A percentile compares a stretch with the other conserved stretches of the same genome.
Evolutionary conservation across 176 grass and related monocot genomes (phyloP).

Genomic region (Poa annua): DNA sequence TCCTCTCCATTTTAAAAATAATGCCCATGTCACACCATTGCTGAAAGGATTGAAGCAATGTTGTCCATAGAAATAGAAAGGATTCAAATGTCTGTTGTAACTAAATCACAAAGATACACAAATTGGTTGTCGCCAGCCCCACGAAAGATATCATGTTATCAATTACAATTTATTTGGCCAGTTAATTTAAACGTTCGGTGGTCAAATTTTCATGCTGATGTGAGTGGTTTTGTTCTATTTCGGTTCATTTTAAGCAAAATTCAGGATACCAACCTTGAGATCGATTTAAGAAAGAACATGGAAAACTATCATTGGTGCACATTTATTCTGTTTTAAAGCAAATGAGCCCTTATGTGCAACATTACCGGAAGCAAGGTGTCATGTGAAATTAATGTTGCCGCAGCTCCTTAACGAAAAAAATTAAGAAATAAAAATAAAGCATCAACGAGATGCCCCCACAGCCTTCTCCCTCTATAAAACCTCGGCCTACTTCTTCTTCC

Average conservation of each 20-base stretch:
- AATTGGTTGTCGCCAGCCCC: neutral
- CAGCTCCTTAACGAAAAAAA: slow-evolving; percentile 1
- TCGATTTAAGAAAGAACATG: neutral
- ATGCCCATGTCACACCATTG: neutral
- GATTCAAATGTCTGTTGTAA: neutral
- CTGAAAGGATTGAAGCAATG: neutral
- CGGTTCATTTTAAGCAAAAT: neutral
- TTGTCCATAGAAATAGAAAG: neutral
- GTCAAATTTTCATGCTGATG: neutral
- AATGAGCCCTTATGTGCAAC: slow-evolving; percentile 3
- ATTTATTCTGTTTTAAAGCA: neutral
- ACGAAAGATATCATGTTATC: neutral
- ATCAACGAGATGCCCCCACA: neutral
- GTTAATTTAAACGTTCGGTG: neutral
- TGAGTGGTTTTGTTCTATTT: neutral
- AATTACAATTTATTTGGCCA: neutral
- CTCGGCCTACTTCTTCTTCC: slow-evolving; percentile 18
- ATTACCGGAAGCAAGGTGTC: slow-evolving; percentile 23
- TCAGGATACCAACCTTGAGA: neutral
- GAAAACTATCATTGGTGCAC: neutral
- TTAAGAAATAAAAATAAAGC: neutral
- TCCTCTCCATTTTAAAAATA: neutral
- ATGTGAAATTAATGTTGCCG: neutral
- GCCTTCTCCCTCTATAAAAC: slow-evolving; percentile 39
- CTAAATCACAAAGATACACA: neutral